Conservation (phyloP, 2,329 filamentous ascomycete genomes). For the Aureobasidium melanogenum region DNA sequence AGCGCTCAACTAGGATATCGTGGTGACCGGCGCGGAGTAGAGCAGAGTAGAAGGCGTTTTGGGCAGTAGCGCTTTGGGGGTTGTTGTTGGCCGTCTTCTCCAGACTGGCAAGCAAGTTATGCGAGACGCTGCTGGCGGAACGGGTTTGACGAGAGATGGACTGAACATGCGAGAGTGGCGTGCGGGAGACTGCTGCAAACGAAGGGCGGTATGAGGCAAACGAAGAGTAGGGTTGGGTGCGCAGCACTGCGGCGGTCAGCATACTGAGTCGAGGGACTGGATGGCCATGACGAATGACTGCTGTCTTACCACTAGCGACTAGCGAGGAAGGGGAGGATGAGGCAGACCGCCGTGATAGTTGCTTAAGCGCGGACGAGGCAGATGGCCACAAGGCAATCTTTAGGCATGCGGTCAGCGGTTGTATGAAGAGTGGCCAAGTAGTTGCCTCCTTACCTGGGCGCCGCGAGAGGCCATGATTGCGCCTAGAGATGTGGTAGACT, state of each 20-base stretch:
- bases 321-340: neutral
- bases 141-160: conserved; percentile 17
- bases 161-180: conserved; percentile 20
- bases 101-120: conserved; percentile 64
- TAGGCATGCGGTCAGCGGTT: neutral
- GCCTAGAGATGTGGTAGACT: neutral
- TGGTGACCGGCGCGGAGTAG: conserved; percentile 89
- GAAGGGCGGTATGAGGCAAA: neutral
- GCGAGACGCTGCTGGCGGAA: conserved; percentile 33
- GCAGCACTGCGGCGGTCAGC: neutral
- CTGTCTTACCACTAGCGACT: neutral
- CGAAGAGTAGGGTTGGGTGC: neutral
- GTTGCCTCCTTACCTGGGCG: neutral
- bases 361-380: conserved; percentile 4
- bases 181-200: neutral
- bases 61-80: conserved; percentile 73
- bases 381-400: conserved; percentile 6
- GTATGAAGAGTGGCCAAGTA: neutral
- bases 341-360: neutral
- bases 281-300: neutral
- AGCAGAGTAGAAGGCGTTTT: conserved; percentile 90
- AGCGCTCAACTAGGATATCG: conserved; percentile 82
- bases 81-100: conserved; percentile 93
- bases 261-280: neutral
- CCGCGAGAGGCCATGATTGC: conserved; percentile 11